These are phyloP conservation scores for Acacia concinna DNA, from an alignment of 331 rosid genomes.

Conservation along the genomic window DNA sequence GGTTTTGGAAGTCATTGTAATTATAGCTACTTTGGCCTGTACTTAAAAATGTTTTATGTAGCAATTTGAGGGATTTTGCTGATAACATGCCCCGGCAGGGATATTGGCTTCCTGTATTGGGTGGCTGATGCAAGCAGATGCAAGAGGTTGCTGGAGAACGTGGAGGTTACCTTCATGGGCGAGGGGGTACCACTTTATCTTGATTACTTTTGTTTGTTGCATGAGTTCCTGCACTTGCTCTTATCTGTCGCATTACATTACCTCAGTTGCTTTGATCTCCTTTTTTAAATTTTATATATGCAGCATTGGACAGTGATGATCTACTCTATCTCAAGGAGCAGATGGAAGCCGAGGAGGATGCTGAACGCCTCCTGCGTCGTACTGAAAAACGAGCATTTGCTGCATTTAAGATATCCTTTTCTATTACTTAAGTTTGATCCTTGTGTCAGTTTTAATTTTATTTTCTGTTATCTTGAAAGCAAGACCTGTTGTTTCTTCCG, in stretches of 20 bases:
- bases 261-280: constrained; percentile 33
- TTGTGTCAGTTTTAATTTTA: too few relatives aligned
- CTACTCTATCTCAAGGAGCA: constrained; percentile 98
- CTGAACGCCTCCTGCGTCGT: constrained; percentile 95
- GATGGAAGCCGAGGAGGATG: constrained; percentile 99
- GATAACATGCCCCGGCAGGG: constrained; percentile 99
- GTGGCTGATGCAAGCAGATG: constrained; percentile 85
- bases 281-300: constrained; percentile 54
- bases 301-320: constrained; percentile 99
- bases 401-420: constrained; percentile 97
- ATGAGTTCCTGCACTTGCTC: constrained; percentile 3
- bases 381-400: constrained; percentile 98
- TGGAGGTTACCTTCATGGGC: constrained; percentile 98
- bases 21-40: not conserved
- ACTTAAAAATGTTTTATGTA: constrained; percentile 20
- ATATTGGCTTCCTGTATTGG: constrained; percentile 81
- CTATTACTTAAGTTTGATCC: too few relatives aligned
- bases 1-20: not conserved
- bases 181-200: constrained; percentile 74
- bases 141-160: constrained; percentile 99
- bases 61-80: constrained; percentile 54
- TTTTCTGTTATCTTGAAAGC: not conserved
- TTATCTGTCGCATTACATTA: constrained; percentile 18
- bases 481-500: constrained; percentile 1
- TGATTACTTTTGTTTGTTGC: constrained; percentile 4